phyloP scores from a whole-genome alignment of 192 early-diverging fungal species.

The Coemansia sp. region DNA sequence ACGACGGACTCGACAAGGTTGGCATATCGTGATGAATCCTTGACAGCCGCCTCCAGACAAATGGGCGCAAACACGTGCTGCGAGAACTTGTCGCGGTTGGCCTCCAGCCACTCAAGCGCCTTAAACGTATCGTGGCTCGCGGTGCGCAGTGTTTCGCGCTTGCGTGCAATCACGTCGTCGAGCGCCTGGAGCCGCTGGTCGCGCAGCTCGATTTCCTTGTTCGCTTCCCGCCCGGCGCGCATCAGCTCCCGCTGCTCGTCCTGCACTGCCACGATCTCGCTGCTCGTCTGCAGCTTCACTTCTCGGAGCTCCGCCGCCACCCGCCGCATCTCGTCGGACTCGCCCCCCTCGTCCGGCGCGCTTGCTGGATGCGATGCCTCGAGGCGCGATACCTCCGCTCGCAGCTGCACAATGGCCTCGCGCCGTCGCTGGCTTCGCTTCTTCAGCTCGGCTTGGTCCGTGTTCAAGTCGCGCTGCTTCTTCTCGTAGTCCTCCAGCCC shows the following conservation, averaged over 20 bases:
- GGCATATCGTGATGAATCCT: constrained; percentile 59
- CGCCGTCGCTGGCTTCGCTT: constrained; percentile 40
- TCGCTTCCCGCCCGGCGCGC: constrained; percentile 25
- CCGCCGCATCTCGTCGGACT: constrained; percentile 25
- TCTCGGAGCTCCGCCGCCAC: constrained; percentile 35
- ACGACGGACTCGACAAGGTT: constrained; percentile 65
- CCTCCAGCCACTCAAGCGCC: constrained; percentile 69
- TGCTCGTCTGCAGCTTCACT: constrained; percentile 41
- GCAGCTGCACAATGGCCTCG: constrained; percentile 39
- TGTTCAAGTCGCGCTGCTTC: constrained; percentile 25
- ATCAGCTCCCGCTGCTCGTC: constrained; percentile 49
- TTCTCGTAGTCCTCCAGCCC: constrained; percentile 27
- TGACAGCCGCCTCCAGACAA: constrained; percentile 70
- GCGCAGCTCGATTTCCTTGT: constrained; percentile 32
- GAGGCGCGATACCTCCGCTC: constrained; percentile 38
- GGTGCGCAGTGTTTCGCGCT: constrained; percentile 58
- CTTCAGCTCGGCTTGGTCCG: constrained; percentile 36
- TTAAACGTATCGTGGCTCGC: constrained; percentile 58
- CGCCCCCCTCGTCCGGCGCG: not conserved
- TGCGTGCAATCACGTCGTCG: constrained; percentile 58
- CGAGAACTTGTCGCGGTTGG: constrained; percentile 64
- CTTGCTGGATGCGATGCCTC: constrained; percentile 17
- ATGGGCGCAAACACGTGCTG: constrained; percentile 74
- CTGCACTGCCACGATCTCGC: constrained; percentile 49
- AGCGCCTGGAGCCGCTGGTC: constrained; percentile 58